These are phyloP conservation scores for Larix kaempferi DNA, from an alignment of 75 land plant genomes.

Conservation along the genomic window DNA sequence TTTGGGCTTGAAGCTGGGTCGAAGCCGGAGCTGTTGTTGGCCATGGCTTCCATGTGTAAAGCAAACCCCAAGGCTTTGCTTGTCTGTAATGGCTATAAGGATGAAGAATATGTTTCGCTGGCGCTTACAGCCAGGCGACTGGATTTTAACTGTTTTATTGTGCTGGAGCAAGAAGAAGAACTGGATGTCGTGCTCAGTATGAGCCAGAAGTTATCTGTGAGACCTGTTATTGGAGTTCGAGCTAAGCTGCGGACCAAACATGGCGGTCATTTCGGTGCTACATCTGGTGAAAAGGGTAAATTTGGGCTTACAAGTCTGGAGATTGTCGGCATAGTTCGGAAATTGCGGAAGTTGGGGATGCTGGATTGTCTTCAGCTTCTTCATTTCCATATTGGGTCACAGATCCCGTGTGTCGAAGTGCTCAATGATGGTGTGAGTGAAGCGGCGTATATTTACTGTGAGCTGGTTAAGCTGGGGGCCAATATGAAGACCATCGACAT, in stretches of 20 bases:
- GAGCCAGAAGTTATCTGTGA: constrained; percentile 37
- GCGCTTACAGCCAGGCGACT: constrained; percentile 67
- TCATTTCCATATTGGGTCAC: constrained; percentile 99
- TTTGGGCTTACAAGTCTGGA: constrained; percentile 77
- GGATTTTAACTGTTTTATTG: constrained; percentile 71
- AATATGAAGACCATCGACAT: constrained; percentile 75
- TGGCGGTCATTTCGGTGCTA: constrained; percentile 88
- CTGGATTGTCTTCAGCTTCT: constrained; percentile 79
- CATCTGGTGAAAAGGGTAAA: constrained; percentile 97
- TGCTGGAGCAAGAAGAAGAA: constrained; percentile 95
- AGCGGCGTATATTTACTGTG: constrained; percentile 85
- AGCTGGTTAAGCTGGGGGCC: constrained; percentile 79
- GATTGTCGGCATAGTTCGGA: constrained; percentile 59
- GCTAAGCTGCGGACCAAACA: constrained; percentile 93
- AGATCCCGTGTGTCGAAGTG: constrained; percentile 74
- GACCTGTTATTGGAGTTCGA: constrained; percentile 75
- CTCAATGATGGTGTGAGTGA: constrained; percentile 79
- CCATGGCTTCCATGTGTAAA: constrained; percentile 66
- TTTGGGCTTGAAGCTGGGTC: constrained; percentile 98
- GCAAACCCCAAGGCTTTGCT: constrained; percentile 62
- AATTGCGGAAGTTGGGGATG: constrained; percentile 51
- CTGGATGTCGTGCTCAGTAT: constrained; percentile 62
- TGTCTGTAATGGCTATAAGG: constrained; percentile 94
- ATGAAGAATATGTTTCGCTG: constrained; percentile 73
- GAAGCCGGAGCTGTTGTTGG: constrained; percentile 89